These are phyloP conservation scores for Angomonas deanei DNA, from an alignment of 208 protist genomes.

Conservation along the genomic window DNA sequence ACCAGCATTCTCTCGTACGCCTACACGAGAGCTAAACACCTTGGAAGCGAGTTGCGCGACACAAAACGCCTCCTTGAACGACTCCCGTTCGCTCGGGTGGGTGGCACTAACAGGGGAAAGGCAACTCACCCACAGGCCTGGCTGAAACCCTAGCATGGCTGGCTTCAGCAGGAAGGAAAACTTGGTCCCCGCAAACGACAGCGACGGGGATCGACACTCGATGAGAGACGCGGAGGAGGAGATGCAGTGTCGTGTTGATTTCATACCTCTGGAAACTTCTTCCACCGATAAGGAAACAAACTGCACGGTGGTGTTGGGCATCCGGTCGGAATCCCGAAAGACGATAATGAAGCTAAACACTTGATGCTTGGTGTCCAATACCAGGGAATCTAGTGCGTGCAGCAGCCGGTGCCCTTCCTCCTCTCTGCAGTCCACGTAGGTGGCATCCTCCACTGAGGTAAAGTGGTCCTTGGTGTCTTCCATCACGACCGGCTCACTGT, in stretches of 20 bases:
- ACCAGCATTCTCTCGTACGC: not conserved
- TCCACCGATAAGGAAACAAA: slow-evolving; percentile 66
- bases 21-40: slow-evolving; percentile 1
- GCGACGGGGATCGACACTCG: slow-evolving; percentile 40
- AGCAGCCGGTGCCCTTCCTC: slow-evolving; percentile 8
- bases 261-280: slow-evolving; percentile 45
- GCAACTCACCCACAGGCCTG: slow-evolving; percentile 63
- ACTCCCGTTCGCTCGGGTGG: slow-evolving; percentile 27
- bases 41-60: slow-evolving; percentile 16
- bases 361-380: slow-evolving; percentile 34
- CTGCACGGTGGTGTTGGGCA: slow-evolving; percentile 70
- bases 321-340: slow-evolving; percentile 13
- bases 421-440: slow-evolving; percentile 37
- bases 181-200: slow-evolving; percentile 51
- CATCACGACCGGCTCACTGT: slow-evolving; percentile 42
- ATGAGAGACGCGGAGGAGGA: slow-evolving; percentile 50
- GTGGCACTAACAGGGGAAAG: slow-evolving; percentile 42
- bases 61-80: slow-evolving; percentile 70
- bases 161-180: slow-evolving; percentile 70
- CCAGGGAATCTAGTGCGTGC: slow-evolving; percentile 8
- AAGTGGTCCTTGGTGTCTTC: slow-evolving; percentile 64
- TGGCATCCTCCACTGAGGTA: slow-evolving; percentile 55
- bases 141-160: slow-evolving; percentile 50
- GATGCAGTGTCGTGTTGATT: slow-evolving; percentile 64
- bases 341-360: slow-evolving; percentile 60